Conservation (phyloP, 441 rosid genomes). For the Sinapis alba region DNA sequence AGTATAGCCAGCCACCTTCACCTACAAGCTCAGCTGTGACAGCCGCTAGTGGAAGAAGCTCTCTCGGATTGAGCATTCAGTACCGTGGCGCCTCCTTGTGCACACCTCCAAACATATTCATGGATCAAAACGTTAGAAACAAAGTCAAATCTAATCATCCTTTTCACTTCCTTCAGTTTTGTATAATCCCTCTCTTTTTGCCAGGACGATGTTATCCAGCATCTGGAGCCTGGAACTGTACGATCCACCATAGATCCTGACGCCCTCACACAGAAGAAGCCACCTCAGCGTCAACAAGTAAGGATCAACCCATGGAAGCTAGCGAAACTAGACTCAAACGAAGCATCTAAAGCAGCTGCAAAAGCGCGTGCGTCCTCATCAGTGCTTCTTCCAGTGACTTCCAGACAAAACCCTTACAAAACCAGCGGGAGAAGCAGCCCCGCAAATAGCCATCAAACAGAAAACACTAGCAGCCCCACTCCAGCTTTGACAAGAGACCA, state of each 20-base stretch:
- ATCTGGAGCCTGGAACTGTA: constrained; percentile 77
- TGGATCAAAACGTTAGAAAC: constrained; percentile 72
- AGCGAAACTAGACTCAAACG: constrained; percentile 81
- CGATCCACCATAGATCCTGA: constrained; percentile 91
- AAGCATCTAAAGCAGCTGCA: constrained; percentile 85
- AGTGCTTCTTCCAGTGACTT: constrained; percentile 68
- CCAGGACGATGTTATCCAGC: constrained; percentile 91
- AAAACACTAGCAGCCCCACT: constrained; percentile 57
- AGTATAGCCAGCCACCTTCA: constrained; percentile 72
- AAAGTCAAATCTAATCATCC: not conserved
- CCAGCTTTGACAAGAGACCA: constrained; percentile 61
- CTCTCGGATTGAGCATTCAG: constrained; percentile 81
- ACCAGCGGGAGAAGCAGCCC: constrained; percentile 85
- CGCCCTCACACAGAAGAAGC: constrained; percentile 43
- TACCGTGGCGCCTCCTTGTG: constrained; percentile 85
- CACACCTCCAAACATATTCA: constrained; percentile 96
- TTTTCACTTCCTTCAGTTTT: not conserved
- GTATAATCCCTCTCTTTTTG: not conserved
- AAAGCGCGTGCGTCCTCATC: constrained; percentile 93
- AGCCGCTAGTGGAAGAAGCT: constrained; percentile 91
- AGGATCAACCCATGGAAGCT: constrained; percentile 96
- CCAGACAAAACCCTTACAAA: constrained; percentile 52
- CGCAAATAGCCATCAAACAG: constrained; percentile 54
- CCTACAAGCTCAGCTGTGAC: constrained; percentile 91
- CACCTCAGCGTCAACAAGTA: constrained; percentile 68